Base-by-base conservation (phyloP, 2,329 filamentous ascomycete genomes). In the Phaeosphaeria sp. region DNA sequence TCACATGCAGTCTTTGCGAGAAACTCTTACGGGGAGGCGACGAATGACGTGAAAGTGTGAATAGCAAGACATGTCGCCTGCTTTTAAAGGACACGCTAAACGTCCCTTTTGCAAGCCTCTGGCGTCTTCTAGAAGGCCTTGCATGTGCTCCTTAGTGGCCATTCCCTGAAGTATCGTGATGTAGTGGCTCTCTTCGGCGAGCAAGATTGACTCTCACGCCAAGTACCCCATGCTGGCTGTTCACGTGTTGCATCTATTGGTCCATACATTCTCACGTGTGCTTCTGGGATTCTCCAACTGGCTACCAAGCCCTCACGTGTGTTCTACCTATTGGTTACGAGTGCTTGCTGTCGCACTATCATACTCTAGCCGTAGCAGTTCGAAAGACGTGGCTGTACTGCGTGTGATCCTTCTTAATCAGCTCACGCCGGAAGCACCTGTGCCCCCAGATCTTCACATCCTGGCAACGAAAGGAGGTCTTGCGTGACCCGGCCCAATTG, bases 201-300 rank as follows among this genome's bases (percentile, higher is more conserved):
- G 30, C 30, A 11, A 15, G 30, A 36, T 13, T 36, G 11, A 11
- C 13, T 15, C 30, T 11, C 30, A 36, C 9, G 3, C 11, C 30
- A 36, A 13, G 30, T n/a, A n/a, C n/a, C 30, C 30, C 7, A 36
- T 36, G 30, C 13, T 36, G 30, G 7, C 30, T 36, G 13, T 42
- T 51, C 60, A 55, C 52, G 41, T 59, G 55, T 52, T 10, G 9
- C 41, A 17, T 20, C 47, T n/a, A 56, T 55, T 58, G 57, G 55
- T 15, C 33, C 43, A 27, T 27, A 23, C 30, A 13, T 10, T 51
- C 62, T 63, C 68, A 66, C 63, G 64, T 68, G 66, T 62, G n/a
- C 2, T 25, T 18, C 1, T 30, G 15, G 15, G 9, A 10, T 11
- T 10, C 17, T 22, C 62, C 51, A 21, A 63, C 64, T 64, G 59